Evolutionary conservation across 2,329 filamentous ascomycete species (phyloP).

Genomic region (Ceratocystis destructans): DNA sequence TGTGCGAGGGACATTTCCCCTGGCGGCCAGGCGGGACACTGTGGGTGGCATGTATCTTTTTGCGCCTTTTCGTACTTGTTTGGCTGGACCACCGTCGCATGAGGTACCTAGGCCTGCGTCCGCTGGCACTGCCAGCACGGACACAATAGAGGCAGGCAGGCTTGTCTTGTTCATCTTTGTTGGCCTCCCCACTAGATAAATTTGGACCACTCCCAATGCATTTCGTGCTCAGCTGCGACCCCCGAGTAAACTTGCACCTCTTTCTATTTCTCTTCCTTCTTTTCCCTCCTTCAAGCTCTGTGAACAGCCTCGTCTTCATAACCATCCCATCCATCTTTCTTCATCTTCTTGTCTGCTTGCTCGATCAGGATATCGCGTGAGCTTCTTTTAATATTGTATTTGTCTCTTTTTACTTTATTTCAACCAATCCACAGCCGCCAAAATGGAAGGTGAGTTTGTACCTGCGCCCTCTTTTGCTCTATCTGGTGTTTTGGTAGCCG

Average conservation of each 20-base stretch:
- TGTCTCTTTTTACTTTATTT: conserved; percentile 19
- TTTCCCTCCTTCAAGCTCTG: conserved; percentile 19
- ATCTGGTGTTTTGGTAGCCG: conserved; percentile 13
- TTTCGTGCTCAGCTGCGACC: conserved; percentile 18
- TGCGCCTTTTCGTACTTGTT: no score
- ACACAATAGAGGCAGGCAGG: conserved; percentile 6
- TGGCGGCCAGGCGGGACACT: conserved; percentile 14
- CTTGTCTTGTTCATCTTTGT: conserved; percentile 14
- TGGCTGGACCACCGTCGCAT: conserved; percentile 10
- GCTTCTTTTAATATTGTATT: conserved; percentile 20
- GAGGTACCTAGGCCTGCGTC: conserved; percentile 18
- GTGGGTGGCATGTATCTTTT: conserved; percentile 15
- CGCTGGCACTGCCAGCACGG: conserved; percentile 14
- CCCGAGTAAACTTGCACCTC: conserved; percentile 17
- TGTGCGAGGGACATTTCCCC: conserved; percentile 16
- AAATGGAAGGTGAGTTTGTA: conserved; percentile 56
- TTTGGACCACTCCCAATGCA: conserved; percentile 20
- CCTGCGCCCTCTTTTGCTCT: background rate
- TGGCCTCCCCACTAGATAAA: conserved; percentile 20
- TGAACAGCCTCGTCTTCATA: conserved; percentile 20
- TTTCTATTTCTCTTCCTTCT: conserved; percentile 18
- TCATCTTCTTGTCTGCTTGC: conserved; percentile 19
- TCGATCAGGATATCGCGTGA: conserved; percentile 22
- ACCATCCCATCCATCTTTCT: conserved; percentile 16
- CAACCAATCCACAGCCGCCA: conserved; percentile 28